phyloP scores from a whole-genome alignment of 2,329 filamentous ascomycete genomes.

The Fusarium subtropicale region DNA sequence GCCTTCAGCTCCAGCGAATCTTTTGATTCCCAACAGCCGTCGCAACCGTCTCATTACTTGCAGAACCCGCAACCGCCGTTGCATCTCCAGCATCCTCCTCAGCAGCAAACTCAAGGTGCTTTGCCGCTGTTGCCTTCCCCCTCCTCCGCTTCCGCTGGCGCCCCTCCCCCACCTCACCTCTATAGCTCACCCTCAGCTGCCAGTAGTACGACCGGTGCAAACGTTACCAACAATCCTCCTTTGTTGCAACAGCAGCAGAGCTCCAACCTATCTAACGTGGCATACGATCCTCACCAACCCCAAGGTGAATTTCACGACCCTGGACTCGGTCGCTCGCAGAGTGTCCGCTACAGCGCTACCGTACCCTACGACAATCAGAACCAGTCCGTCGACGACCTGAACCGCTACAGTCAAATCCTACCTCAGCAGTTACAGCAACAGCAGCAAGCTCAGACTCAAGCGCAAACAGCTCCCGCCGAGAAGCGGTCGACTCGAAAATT shows the following conservation, averaged over 20 bases:
- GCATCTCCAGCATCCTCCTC: conserved; percentile 46
- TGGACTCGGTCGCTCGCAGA: conserved; percentile 62
- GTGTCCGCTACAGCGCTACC: conserved; percentile 59
- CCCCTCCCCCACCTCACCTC: conserved; percentile 48
- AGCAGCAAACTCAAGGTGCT: conserved; percentile 35
- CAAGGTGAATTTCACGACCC: conserved; percentile 59
- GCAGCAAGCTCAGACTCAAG: conserved; percentile 49
- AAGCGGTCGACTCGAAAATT: conserved; percentile 65
- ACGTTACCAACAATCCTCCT: conserved; percentile 46
- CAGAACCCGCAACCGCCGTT: conserved; percentile 47
- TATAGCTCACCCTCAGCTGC: conserved; percentile 48
- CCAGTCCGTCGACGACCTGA: conserved; percentile 58
- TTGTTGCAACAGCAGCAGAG: conserved; percentile 49
- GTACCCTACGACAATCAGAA: conserved; percentile 52
- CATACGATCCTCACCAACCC: conserved; percentile 53
- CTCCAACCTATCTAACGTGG: conserved; percentile 42
- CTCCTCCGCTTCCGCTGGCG: conserved; percentile 30
- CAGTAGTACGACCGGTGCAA: conserved; percentile 43
- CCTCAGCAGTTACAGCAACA: conserved; percentile 49
- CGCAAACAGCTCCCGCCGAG: conserved; percentile 51
- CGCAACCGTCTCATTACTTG: conserved; percentile 42
- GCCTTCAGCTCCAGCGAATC: conserved; percentile 63
- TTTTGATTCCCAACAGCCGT: conserved; percentile 52
- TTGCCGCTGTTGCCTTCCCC: conserved; percentile 35
- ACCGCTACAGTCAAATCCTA: conserved; percentile 39